Percentiles rank a stretch among this genome's conserved stretches.
phyloP scores from a whole-genome alignment of 305 asterid species.

The Petunia hybrid region DNA sequence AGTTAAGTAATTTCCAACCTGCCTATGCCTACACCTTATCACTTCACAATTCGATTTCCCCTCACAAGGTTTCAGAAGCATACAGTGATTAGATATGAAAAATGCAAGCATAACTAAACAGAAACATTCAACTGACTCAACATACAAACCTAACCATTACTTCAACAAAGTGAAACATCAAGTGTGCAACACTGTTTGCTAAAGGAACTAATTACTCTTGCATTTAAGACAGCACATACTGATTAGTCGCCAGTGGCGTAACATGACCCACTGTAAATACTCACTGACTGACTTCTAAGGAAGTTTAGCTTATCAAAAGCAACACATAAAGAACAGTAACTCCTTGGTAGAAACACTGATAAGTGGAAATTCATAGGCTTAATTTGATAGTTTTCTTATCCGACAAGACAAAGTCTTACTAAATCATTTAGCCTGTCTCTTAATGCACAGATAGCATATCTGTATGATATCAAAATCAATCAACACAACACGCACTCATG shows the following conservation, averaged over 20 bases:
- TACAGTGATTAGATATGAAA: background rate
- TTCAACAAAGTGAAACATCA: background rate
- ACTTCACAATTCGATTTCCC: background rate
- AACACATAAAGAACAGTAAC: background rate
- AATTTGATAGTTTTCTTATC: background rate
- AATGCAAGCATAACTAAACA: background rate
- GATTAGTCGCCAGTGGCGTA: background rate
- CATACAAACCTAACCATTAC: background rate
- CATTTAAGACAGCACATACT: background rate
- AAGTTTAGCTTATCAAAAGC: slow-evolving; percentile 21
- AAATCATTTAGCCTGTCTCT: background rate
- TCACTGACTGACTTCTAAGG: background rate
- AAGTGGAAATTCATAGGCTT: background rate
- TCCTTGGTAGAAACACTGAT: slow-evolving; percentile 5
- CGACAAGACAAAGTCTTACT: background rate
- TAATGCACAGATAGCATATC: background rate
- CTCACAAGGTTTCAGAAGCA: background rate
- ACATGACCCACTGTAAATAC: background rate
- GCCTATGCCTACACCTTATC: no score
- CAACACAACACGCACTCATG: background rate
- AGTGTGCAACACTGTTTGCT: background rate
- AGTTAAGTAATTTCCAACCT: no score
- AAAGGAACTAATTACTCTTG: background rate
- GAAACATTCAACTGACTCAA: background rate
- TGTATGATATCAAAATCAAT: slow-evolving; percentile 6